Conservation (phyloP, 2,329 filamentous ascomycete species). For the Alternaria longipes region DNA sequence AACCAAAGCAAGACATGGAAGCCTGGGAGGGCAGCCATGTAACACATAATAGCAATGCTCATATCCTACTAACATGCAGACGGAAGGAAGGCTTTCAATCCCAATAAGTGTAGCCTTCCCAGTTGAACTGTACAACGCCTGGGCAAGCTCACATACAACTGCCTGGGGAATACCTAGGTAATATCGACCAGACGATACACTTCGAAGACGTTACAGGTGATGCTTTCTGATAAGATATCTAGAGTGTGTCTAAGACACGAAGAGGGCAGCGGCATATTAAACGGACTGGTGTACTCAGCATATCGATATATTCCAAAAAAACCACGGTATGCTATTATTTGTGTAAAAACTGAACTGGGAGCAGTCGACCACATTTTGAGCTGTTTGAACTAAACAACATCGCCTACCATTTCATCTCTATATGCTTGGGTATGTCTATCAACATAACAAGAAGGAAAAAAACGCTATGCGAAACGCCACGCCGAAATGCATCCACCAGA, state of each 20-base stretch:
- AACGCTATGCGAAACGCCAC: background rate
- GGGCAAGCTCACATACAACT: too few species aligned
- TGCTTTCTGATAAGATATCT: too few species aligned
- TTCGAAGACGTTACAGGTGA: too few species aligned
- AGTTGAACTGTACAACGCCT: too few species aligned
- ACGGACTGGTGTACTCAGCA: background rate
- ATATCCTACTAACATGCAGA: too few species aligned
- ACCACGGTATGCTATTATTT: too few species aligned
- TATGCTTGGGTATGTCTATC: background rate
- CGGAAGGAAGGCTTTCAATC: too few species aligned
- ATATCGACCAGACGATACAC: too few species aligned
- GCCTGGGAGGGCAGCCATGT: background rate
- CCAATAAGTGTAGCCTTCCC: too few species aligned
- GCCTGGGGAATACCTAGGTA: too few species aligned
- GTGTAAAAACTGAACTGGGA: too few species aligned
- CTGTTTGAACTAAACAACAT: background rate
- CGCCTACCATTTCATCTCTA: background rate
- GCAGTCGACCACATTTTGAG: background rate
- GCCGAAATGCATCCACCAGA: background rate
- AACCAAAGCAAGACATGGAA: background rate
- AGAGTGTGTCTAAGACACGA: background rate
- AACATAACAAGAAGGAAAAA: background rate
- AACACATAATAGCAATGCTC: too few species aligned
- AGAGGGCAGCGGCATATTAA: background rate
- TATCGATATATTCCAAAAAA: background rate